Evolutionary conservation across 768 basidiomycete species (phyloP).

Genomic region (Termitomyces titanicus): DNA sequence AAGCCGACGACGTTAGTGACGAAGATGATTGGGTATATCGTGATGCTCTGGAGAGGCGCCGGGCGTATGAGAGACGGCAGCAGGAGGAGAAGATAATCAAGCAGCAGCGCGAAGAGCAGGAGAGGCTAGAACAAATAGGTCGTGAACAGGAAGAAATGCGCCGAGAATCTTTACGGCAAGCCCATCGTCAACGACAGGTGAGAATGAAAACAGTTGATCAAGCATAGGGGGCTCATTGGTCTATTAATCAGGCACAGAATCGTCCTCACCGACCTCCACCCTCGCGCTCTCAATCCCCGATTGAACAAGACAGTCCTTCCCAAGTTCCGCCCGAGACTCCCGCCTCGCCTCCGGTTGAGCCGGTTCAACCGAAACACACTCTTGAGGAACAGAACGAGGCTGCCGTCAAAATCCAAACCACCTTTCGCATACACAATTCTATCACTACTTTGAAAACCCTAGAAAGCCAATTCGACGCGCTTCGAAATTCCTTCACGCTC

Average conservation of each 20-base stretch:
- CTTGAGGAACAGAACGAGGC: slow-evolving; percentile 33
- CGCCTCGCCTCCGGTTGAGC: background rate
- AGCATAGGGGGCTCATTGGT: background rate
- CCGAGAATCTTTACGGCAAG: slow-evolving; percentile 9
- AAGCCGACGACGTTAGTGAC: slow-evolving; percentile 25
- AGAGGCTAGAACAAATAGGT: slow-evolving; percentile 7
- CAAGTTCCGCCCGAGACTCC: slow-evolving; percentile 1
- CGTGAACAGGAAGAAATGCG: slow-evolving; percentile 10
- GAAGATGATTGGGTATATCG: slow-evolving; percentile 30
- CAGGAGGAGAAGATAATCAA: slow-evolving; percentile 14
- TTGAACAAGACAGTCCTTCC: background rate
- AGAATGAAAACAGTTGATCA: background rate
- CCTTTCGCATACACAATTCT: slow-evolving; percentile 41
- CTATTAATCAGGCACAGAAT: background rate
- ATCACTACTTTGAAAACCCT: slow-evolving; percentile 31
- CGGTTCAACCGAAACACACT: slow-evolving; percentile 18
- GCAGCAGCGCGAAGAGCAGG: slow-evolving; percentile 10
- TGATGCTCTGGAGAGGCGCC: slow-evolving; percentile 25
- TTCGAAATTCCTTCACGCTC: slow-evolving; percentile 39
- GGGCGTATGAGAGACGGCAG: slow-evolving; percentile 23
- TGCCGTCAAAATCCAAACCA: slow-evolving; percentile 44
- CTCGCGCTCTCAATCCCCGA: background rate
- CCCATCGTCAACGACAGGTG: slow-evolving; percentile 9
- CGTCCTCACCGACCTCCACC: background rate
- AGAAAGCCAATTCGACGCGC: slow-evolving; percentile 33